Conservation (phyloP, 1,284 basidiomycete genomes). For the Boletus semigastroideus region DNA sequence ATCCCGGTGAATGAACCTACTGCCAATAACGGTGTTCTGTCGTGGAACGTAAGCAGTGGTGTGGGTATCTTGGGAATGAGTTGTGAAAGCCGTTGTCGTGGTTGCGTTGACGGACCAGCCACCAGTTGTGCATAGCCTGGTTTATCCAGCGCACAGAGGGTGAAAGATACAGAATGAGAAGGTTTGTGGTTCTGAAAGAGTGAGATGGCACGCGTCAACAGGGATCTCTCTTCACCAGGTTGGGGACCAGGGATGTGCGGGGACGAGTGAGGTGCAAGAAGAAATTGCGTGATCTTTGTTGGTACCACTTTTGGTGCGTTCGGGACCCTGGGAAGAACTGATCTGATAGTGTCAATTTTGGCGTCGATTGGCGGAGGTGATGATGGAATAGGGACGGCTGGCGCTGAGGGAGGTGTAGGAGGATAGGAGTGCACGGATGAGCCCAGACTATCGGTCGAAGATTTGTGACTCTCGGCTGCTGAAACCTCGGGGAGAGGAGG, state of each 20-base stretch:
- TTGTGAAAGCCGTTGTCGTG: constrained; percentile 27
- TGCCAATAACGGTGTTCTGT: constrained; percentile 65
- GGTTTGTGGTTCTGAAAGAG: constrained; percentile 55
- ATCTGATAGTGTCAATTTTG: constrained; percentile 37
- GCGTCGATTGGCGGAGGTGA: constrained; percentile 43
- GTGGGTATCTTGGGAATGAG: constrained; percentile 30
- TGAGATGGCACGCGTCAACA: constrained; percentile 59
- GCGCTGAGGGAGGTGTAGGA: constrained; percentile 51
- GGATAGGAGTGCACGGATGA: constrained; percentile 62
- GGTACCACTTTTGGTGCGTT: constrained; percentile 10
- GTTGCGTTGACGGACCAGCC: constrained; percentile 19
- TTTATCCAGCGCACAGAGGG: constrained; percentile 36
- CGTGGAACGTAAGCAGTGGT: constrained; percentile 64
- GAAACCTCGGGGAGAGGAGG: constrained; percentile 16
- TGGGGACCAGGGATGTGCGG: constrained; percentile 39
- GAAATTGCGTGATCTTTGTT: constrained; percentile 55
- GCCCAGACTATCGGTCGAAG: constrained; percentile 36
- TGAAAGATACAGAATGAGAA: constrained; percentile 66
- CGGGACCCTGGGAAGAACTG: constrained; percentile 5
- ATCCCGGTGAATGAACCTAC: constrained; percentile 57
- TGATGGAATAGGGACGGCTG: constrained; percentile 42
- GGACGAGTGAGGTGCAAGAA: constrained; percentile 55
- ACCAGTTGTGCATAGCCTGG: constrained; percentile 1
- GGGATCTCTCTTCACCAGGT: constrained; percentile 37
- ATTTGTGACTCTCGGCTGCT: constrained; percentile 11